Percentiles rank a stretch among this genome's conserved stretches.
These are phyloP conservation scores for Neurospora sp. DNA, from an alignment of 495 filamentous ascomycete species.

Conservation along the genomic window DNA sequence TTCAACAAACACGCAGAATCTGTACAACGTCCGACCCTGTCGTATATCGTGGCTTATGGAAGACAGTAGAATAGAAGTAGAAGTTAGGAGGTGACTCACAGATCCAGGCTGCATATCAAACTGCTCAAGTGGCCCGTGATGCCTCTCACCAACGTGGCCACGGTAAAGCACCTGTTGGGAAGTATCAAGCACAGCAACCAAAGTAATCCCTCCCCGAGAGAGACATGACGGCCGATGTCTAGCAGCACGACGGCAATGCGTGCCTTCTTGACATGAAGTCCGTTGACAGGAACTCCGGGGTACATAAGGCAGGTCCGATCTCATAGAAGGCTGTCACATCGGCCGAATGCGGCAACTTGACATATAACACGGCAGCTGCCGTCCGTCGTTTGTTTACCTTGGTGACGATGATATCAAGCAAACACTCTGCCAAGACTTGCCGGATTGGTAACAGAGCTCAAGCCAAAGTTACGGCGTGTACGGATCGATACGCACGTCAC, in stretches of 20 bases:
- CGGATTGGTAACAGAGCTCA: neutral
- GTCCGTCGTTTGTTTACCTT: neutral
- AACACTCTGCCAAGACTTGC: neutral
- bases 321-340: neutral
- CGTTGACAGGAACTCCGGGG: neutral
- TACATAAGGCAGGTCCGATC: neutral
- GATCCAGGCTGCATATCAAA: neutral
- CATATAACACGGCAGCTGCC: neutral
- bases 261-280: neutral
- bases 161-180: neutral
- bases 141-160: neutral
- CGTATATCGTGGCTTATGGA: neutral
- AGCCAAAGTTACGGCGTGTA: neutral
- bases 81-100: neutral
- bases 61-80: neutral
- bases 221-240: neutral
- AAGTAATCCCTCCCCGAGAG: neutral
- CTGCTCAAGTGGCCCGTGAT: neutral
- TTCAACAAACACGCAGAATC: neutral
- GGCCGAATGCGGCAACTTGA: neutral
- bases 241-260: neutral
- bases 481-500: neutral
- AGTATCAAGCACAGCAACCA: neutral
- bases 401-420: neutral
- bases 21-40: neutral